Evolutionary conservation across 1,284 basidiomycete species (phyloP).

Genomic region (Schizophyllum commune): DNA sequence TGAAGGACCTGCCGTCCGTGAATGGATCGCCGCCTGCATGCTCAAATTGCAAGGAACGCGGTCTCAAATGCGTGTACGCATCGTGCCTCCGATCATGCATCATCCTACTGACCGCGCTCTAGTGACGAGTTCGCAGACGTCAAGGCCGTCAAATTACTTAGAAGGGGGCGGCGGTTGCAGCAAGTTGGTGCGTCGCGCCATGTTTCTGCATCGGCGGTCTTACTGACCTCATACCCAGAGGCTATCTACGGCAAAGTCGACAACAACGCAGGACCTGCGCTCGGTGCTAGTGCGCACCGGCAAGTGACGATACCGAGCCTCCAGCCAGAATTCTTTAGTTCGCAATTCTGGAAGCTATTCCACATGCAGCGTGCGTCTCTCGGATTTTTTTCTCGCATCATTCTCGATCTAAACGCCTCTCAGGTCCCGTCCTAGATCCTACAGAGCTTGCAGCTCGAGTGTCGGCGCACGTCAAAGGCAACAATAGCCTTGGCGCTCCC

Average conservation of each 20-base stretch:
- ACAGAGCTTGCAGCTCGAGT: slow-evolving; percentile 69
- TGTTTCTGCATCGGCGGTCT: slow-evolving; percentile 4
- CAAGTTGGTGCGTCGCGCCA: slow-evolving; percentile 55
- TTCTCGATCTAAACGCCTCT: slow-evolving; percentile 6
- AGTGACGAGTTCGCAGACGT: slow-evolving; percentile 86
- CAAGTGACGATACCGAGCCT: slow-evolving; percentile 59
- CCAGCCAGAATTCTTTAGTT: slow-evolving; percentile 71
- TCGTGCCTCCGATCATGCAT: neutral
- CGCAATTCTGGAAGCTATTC: slow-evolving; percentile 76
- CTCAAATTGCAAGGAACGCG: slow-evolving; percentile 82
- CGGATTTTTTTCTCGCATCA: slow-evolving; percentile 17
- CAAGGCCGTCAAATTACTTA: slow-evolving; percentile 77
- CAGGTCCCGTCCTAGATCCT: slow-evolving; percentile 68
- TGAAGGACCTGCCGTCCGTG: slow-evolving; percentile 60
- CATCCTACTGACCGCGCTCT: slow-evolving; percentile 11
- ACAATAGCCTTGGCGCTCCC: slow-evolving; percentile 45
- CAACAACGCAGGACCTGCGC: slow-evolving; percentile 29
- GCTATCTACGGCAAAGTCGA: slow-evolving; percentile 51
- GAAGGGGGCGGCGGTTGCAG: slow-evolving; percentile 77
- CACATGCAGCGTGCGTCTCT: slow-evolving; percentile 65
- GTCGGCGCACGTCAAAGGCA: slow-evolving; percentile 50
- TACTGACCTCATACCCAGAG: slow-evolving; percentile 21
- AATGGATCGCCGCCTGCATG: slow-evolving; percentile 55
- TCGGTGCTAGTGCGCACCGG: slow-evolving; percentile 22
- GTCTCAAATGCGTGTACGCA: slow-evolving; percentile 71